Evolutionary conservation across 73 alveolate genomes (phyloP), one percentile per base, ranked within the genome.

Genomic region (Paramecium biaurelia): DNA sequence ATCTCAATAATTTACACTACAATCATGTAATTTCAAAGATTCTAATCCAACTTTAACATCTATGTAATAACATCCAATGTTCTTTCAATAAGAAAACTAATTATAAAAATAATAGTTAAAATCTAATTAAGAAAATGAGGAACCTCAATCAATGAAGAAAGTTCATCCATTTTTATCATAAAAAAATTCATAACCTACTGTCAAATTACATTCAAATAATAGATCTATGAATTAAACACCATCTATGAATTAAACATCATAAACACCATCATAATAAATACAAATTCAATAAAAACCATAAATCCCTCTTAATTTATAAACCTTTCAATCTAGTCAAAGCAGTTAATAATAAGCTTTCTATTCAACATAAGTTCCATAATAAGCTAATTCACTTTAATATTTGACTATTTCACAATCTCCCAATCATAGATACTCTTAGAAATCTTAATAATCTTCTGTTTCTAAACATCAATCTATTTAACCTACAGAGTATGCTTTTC

Each of bases 391-490:
- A 4, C 58, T 79, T 21, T 43, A 79, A 79, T 79, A 18, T 47
- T 42, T 79, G 23, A 24, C 70, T 23, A 79, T 79, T 24, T 79
- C 90, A 8, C 20, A 79, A 79, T 79, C 90, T 18, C 90, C 90
- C 1, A 79, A 79, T 79, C 45, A 79, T 45, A 79, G 90, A 79
- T 79, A 79, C 45, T 32, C 87, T 5, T 32, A 21, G 12, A 74
- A 28, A 30, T 79, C 90, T 21, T 72, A 72, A 72, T 37, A 72
- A 72, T 72, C 86, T 35, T 72, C 56, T 12, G 56, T 38, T 34
- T 72, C 86, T 28, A 35, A 72, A 42, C 21, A 32, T 5, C 38
- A 72, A 72, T 72, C 56, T 35, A 35, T 21, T 12, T 30, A 37
- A 79, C 56, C 47, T 7, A 26, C 70, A 11, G 70, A 79, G 23